Evolutionary conservation across 345 rosid species (phyloP).

Genomic region (Trapa incisa): DNA sequence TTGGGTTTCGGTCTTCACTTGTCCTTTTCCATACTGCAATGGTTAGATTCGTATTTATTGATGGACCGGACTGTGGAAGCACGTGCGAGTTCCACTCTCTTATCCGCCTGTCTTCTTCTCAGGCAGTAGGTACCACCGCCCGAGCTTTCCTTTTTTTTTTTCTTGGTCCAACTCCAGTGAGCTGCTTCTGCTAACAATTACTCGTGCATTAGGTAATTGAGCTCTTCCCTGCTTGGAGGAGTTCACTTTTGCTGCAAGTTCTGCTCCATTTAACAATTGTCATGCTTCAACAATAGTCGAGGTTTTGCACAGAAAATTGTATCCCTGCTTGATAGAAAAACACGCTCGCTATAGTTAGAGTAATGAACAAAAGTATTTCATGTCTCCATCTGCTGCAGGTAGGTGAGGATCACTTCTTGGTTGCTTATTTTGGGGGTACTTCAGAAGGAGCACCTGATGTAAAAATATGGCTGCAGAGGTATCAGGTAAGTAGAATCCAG

Average conservation of each 20-base stretch:
- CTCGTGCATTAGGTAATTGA: neutral
- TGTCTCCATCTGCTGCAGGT: conserved; percentile 29
- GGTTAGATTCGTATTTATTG: too few species aligned
- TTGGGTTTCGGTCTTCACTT: too few species aligned
- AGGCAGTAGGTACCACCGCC: neutral
- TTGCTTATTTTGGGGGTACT: conserved; percentile 65
- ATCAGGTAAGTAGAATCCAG: conserved; percentile 26
- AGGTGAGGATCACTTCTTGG: conserved; percentile 49
- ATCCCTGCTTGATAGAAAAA: conserved; percentile 1
- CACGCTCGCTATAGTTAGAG: neutral
- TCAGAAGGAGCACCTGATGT: conserved; percentile 57
- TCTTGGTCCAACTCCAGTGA: neutral
- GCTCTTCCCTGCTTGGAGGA: conserved; percentile 22
- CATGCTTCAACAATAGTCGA: conserved; percentile 89
- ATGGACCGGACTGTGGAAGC: too few species aligned
- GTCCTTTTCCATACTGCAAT: too few species aligned
- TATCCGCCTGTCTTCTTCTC: too few species aligned
- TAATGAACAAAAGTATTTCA: neutral
- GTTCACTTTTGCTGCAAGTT: conserved; percentile 50
- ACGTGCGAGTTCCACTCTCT: too few species aligned
- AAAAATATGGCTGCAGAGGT: conserved; percentile 52
- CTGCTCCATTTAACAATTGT: conserved; percentile 75
- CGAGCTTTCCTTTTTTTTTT: neutral
- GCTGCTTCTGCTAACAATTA: neutral
- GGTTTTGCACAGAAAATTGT: conserved; percentile 20